Percentiles rank a stretch among this genome's conserved stretches.
Conservation (phyloP, 2,329 filamentous ascomycete species). For the Verticillium dahliae region DNA sequence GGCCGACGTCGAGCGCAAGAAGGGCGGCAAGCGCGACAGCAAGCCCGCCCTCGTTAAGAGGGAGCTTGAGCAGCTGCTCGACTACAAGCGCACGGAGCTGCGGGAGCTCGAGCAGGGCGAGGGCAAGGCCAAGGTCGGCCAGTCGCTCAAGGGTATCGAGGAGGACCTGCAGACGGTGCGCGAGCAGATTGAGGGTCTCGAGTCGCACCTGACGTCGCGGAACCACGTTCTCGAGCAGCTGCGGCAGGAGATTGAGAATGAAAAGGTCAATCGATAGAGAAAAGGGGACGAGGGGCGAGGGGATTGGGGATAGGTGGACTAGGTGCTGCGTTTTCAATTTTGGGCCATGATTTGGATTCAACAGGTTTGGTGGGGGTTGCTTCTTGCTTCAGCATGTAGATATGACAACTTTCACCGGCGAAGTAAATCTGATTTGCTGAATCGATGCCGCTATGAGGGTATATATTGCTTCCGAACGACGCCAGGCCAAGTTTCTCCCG, state of each 20-base stretch:
- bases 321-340: background rate
- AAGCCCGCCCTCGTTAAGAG: constrained; percentile 90
- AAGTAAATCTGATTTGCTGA: background rate
- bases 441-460: background rate
- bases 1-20: constrained; percentile 59
- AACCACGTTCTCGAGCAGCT: constrained; percentile 71
- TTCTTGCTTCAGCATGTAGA: background rate
- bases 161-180: constrained; percentile 87
- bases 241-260: constrained; percentile 77
- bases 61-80: constrained; percentile 86
- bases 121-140: constrained; percentile 61
- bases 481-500: background rate
- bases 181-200: constrained; percentile 89
- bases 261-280: constrained; percentile 51
- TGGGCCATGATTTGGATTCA: background rate
- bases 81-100: constrained; percentile 84
- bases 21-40: constrained; percentile 60
- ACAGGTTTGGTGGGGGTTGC: background rate
- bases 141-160: constrained; percentile 66
- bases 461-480: background rate
- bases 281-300: background rate
- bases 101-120: constrained; percentile 68
- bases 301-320: background rate
- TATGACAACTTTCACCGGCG: background rate
- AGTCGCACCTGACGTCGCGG: constrained; percentile 71